Evolutionary conservation across 495 filamentous ascomycete species (phyloP), one percentile per base, ranked within the genome.

Genomic region (Neurospora sp.): DNA sequence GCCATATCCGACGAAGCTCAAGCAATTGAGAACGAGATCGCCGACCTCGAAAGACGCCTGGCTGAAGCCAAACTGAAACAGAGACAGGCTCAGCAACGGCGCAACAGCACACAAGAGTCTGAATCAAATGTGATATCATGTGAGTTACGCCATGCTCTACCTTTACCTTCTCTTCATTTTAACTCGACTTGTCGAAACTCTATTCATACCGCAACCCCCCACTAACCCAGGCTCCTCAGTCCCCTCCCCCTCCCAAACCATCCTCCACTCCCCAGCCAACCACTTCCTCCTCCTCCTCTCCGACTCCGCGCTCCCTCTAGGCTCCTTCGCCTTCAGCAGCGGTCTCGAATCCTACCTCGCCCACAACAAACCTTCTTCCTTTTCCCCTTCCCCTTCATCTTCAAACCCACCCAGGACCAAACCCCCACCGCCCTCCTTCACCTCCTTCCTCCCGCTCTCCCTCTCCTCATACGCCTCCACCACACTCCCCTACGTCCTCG

Each of bases 271-370:
- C 72, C 76, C 71, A 40, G 73, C 82, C 1, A 83, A 85, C 39
- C 96, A 98, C 82, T 88, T 93, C 72, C 91, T 98, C 74, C 90
- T 98, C 69, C 89, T 98, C 14, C 91, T 99, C 76, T 91, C 96
- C 41, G 96, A 99, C 86, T 97, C 96, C 9, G 96, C 96, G 44
- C 90, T 99, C 9, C 96, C 96, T 9, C 85, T 99, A 0, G 96
- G 96, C 77, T 96, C 94, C 48, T 99, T 99, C 83, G 96, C 96
- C 74, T 99, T 97, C 87, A 94, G 91, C 84, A 92, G 88, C 75
- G 94, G 95, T 0, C 88, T 99, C 40, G 96, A 99, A 80, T 98
- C 94, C 69, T 98, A 93, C 81, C 89, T 97, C 38, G 91, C 93
- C 3, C 96, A 98, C 84, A 88, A 90, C 70, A 83, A 87, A 41